These are phyloP conservation scores for Cryptococcus wingfieldii DNA, from an alignment of 1,284 basidiomycete species.

Conservation along the genomic window DNA sequence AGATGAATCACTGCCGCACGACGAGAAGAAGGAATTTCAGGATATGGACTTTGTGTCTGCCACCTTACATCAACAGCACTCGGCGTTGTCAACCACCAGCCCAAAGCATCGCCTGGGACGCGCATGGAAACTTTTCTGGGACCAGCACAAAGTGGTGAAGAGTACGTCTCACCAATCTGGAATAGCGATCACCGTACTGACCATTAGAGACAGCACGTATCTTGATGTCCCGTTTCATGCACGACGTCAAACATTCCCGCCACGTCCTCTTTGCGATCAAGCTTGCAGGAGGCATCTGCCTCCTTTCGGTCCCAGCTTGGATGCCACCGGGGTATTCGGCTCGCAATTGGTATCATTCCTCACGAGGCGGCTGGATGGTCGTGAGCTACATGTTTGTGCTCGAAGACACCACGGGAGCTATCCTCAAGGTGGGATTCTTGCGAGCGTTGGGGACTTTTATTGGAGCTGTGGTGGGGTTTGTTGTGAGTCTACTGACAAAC, in stretches of 20 bases:
- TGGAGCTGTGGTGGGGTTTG: slow-evolving; percentile 47
- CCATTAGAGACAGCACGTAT: slow-evolving; percentile 25
- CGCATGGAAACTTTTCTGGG: slow-evolving; percentile 39
- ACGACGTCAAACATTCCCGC: slow-evolving; percentile 44
- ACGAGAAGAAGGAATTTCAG: slow-evolving; percentile 15
- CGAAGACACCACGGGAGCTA: slow-evolving; percentile 52
- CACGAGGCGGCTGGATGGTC: slow-evolving; percentile 50
- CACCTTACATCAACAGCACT: slow-evolving; percentile 9
- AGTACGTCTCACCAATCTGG: slow-evolving; percentile 14
- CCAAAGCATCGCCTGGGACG: slow-evolving; percentile 4
- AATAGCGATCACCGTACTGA: background rate
- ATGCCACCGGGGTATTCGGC: slow-evolving; percentile 35
- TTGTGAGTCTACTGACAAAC: slow-evolving; percentile 30
- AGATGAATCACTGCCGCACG: slow-evolving; percentile 11
- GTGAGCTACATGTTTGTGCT: slow-evolving; percentile 51
- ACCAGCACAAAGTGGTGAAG: slow-evolving; percentile 24
- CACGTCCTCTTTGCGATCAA: slow-evolving; percentile 51
- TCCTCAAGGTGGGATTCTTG: slow-evolving; percentile 48
- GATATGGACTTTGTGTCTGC: slow-evolving; percentile 30
- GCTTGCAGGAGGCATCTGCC: slow-evolving; percentile 47
- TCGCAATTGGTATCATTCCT: slow-evolving; percentile 44
- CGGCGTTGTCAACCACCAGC: background rate
- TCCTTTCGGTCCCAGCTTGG: slow-evolving; percentile 49
- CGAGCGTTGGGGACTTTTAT: slow-evolving; percentile 50
- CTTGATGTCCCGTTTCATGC: slow-evolving; percentile 30